Evolutionary conservation across 2,329 filamentous ascomycete genomes (phyloP).

Genomic region (Colletotrichum sp.): DNA sequence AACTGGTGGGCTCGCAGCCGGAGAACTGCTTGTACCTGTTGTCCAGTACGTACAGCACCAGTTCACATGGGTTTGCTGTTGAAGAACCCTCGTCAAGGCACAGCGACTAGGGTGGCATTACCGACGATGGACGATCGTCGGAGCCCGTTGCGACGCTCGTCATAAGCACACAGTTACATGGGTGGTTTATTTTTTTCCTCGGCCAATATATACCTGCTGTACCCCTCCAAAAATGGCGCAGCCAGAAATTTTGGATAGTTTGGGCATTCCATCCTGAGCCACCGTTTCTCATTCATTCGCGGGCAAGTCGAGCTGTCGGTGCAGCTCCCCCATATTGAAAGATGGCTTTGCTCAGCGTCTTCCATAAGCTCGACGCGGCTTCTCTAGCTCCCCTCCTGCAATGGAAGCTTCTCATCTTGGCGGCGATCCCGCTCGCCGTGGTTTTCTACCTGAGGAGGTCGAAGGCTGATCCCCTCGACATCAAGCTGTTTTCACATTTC

Average conservation of each 20-base stretch:
- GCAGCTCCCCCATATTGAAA: background rate
- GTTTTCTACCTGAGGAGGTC: background rate
- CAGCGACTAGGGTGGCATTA: background rate
- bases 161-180: background rate
- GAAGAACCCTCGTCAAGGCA: background rate
- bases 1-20: background rate
- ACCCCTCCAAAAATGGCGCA: constrained; percentile 10
- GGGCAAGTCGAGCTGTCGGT: background rate
- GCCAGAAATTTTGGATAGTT: background rate
- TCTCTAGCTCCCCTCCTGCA: background rate
- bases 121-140: background rate
- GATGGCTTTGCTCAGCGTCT: background rate
- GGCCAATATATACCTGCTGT: background rate
- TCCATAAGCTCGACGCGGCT: background rate
- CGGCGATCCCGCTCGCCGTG: background rate
- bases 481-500: constrained; percentile 5
- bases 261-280: background rate
- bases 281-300: background rate
- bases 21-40: background rate
- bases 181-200: background rate
- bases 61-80: background rate
- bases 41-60: background rate
- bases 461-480: background rate
- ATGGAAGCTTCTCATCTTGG: constrained; percentile 3
- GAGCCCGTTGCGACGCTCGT: background rate